Evolutionary conservation across 192 early-diverging fungal genomes (phyloP).

Genomic region (Gaertneriomyces sp.): DNA sequence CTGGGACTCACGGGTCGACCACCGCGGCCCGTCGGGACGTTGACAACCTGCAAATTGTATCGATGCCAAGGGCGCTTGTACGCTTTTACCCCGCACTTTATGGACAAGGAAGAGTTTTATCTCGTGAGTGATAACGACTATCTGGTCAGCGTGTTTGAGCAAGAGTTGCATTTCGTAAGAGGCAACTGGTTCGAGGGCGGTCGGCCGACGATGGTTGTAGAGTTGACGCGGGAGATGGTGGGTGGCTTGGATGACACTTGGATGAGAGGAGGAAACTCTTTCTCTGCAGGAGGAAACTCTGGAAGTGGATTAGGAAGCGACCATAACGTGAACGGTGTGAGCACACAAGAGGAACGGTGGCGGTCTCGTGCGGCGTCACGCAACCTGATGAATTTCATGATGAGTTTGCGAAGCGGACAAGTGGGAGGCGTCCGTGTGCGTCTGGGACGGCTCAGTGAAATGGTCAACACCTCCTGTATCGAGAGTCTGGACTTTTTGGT

Average conservation of each 20-base stretch:
- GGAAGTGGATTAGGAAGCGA: too few species aligned
- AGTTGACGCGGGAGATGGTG: conserved; percentile 78
- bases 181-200: conserved; percentile 70
- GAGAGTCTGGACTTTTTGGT: conserved; percentile 81
- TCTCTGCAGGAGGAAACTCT: conserved; percentile 17
- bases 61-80: conserved; percentile 78
- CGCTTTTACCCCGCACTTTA: conserved; percentile 80
- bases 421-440: conserved; percentile 70
- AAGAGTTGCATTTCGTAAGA: conserved; percentile 69
- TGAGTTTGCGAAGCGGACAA: conserved; percentile 66
- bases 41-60: conserved; percentile 77
- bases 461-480: conserved; percentile 73
- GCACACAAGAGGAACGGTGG: conserved; percentile 9
- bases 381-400: conserved; percentile 81
- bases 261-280: conserved; percentile 11
- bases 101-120: conserved; percentile 85
- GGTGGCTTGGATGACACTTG: conserved; percentile 39
- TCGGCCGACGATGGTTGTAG: conserved; percentile 72
- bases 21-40: conserved; percentile 70
- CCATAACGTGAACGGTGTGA: too few species aligned
- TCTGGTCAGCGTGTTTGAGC: conserved; percentile 71
- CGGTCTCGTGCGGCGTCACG: conserved; percentile 36
- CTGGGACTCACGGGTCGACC: conserved; percentile 73
- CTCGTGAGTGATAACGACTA: conserved; percentile 83
- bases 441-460: conserved; percentile 68